Base-by-base conservation (phyloP, 2,329 filamentous ascomycete genomes). In the Zymoseptoria passerinii region DNA sequence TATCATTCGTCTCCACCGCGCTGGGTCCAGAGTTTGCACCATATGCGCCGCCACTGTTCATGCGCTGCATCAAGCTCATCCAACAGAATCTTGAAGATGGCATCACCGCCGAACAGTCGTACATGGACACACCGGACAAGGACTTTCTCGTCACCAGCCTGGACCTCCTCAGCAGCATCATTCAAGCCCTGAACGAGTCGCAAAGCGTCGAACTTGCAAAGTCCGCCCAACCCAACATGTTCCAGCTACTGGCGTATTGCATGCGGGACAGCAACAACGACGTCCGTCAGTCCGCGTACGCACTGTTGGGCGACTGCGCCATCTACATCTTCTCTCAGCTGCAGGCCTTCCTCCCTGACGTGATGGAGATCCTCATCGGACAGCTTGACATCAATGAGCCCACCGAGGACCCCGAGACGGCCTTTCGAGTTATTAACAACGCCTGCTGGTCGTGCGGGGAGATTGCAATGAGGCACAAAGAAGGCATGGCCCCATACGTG, bases 371-470 rank as follows among this genome's bases (percentile, higher is more conserved):
- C 53, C 77, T 96, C n/a, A 82, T 96, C 63, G 84, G 85, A 67
- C 92, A 97, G 71, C 83, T 99, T 28, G 92, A 97, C 65, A 78
- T 96, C 44, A 68, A 66, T 13, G 69, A 75, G 65, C 87, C 91
- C 61, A 81, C 80, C 57, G 88, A 92, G 61, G 90, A 95, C 66
- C 88, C 91, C 61, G 90, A 95, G 63, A 88, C 84, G 18, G 87
- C 86, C 13, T 96, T 96, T 72, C 90, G 91, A 60, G 92, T 97
- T 28, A 86, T 97, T 60, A 99, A 97, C 81, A 99, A 99, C 71
- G 92, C 94, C 20, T 97, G 92, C 76, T 99, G 94, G 94, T 95
- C 92, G 6, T 86, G 86, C 23, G 94, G 94, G 49, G 94, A 99
- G 77, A 94, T 97, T 61, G 85, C 91, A 16, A 85, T 96, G 73